Evolutionary conservation across 192 early-diverging fungal genomes (phyloP), one percentile per base, ranked within the genome.

Genomic region (Phycomyces blakesleeanus): DNA sequence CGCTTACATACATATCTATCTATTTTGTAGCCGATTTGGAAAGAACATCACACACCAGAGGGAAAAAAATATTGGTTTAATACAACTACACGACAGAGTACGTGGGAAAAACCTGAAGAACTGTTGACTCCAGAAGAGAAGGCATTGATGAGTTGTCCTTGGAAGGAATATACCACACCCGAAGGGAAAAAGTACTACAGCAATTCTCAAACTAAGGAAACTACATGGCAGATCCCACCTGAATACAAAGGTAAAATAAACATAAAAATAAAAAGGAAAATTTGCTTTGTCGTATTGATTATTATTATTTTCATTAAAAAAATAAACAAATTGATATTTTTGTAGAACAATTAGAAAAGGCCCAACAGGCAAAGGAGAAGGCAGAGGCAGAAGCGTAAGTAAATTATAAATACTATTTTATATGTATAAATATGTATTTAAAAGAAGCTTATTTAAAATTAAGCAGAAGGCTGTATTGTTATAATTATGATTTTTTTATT

Each of bases 31-130:
- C 5, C 51, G 40, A 42, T 74, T 22, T 97, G 95, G 95, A 86
- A 76, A 1, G 84, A 90, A 55, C 86, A 89, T 62, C 87, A 81
- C 8, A 83, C 87, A 37, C 80, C 83, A n/a, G 91, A 93, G 42
- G 96, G 94, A 1, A 86, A 89, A 51, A 83, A 76, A 10, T 97
- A 98, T 76, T 97, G 89, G 72, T 93, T 79, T 74, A 93, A 98
- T 68, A 76, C 77, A 18, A 65, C 71, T 3, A 94, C 94, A 16
- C 83, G 85, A 59, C 77, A 81, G 55, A 95, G 87, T 27, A 87
- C 83, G 1, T 98, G 96, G 96, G 91, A 98, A 54, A 97, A 96
- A 71, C 96, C 96, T 16, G 88, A 94, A 59, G 93, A 90, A 65
- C 76, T 96, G 5, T 91, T 92, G 71, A 90, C 93, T 1, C 81